Percentiles rank a stretch among this genome's conserved stretches.
Evolutionary conservation across 305 asterid species (phyloP).

Genomic region (Rubia peregrina): DNA sequence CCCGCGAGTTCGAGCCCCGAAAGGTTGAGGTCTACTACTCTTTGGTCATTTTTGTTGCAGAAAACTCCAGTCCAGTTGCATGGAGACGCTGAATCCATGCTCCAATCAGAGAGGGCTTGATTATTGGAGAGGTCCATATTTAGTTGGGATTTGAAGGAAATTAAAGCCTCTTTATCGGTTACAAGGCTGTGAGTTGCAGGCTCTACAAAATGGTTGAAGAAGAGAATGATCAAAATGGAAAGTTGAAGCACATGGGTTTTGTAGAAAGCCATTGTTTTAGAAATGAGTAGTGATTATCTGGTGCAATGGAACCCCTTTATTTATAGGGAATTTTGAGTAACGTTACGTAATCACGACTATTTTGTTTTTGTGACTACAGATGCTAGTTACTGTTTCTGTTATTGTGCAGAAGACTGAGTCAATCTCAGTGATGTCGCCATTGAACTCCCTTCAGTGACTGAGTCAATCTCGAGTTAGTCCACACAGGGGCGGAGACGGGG

Average conservation of each 20-base stretch:
- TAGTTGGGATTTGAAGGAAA: conserved; percentile 40
- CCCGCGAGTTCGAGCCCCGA: conserved; percentile 36
- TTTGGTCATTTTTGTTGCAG: conserved; percentile 28
- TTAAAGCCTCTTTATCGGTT: conserved; percentile 41
- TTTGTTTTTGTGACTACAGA: not conserved
- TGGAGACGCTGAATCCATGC: conserved; percentile 31
- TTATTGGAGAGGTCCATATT: conserved; percentile 11
- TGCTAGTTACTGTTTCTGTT: too few species aligned
- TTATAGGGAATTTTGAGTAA: not conserved
- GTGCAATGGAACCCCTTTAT: not conserved
- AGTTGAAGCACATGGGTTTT: not conserved
- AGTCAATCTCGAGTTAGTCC: too few species aligned
- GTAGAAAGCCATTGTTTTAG: not conserved
- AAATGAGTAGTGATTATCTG: not conserved
- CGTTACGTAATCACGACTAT: not conserved
- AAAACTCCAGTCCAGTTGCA: conserved; percentile 60
- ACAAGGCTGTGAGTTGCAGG: conserved; percentile 26
- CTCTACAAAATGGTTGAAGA: conserved; percentile 9
- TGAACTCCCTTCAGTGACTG: too few species aligned
- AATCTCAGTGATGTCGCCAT: too few species aligned
- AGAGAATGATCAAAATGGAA: not conserved
- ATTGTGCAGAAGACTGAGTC: too few species aligned
- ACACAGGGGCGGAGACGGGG: too few species aligned
- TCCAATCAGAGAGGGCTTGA: conserved; percentile 38
- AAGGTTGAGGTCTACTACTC: conserved; percentile 36